phyloP scores from a whole-genome alignment of 768 basidiomycete species.

The Trametes cingulata region DNA sequence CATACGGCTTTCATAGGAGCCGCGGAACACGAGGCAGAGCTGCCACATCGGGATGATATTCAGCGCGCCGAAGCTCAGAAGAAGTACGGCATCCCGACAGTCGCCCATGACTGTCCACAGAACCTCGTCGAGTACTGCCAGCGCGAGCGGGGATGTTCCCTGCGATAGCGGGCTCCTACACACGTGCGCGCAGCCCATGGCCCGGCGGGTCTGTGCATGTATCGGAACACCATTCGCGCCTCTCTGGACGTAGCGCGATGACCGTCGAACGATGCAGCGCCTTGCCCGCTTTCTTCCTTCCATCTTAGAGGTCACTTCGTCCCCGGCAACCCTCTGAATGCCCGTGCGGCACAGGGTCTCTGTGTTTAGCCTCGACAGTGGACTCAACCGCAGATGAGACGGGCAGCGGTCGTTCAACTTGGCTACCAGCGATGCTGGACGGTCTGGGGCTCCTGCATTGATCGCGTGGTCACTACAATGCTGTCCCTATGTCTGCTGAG shows the following conservation, averaged over 20 bases:
- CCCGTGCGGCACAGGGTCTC: not conserved
- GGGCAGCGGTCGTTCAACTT: not conserved
- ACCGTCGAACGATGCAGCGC: not conserved
- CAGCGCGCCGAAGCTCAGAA: conserved; percentile 3
- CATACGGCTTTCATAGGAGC: not conserved
- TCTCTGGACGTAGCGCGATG: not conserved
- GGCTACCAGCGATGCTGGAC: too few relatives aligned
- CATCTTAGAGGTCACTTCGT: too few relatives aligned
- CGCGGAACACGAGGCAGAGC: not conserved
- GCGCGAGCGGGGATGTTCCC: not conserved
- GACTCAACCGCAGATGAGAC: not conserved
- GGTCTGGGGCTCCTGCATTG: too few relatives aligned
- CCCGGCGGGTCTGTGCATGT: too few relatives aligned
- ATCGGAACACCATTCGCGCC: too few relatives aligned
- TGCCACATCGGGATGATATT: not conserved
- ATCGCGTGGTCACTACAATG: too few relatives aligned
- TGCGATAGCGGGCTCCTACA: too few relatives aligned
- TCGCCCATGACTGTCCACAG: not conserved
- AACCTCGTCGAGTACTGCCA: not conserved
- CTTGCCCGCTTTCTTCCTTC: too few relatives aligned
- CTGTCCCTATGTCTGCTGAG: too few relatives aligned
- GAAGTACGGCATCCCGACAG: conserved; percentile 9
- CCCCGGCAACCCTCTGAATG: not conserved
- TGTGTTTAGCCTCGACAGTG: not conserved
- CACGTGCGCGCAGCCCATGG: too few relatives aligned